Percentiles rank a stretch among this genome's conserved stretches.
Evolutionary conservation across 2,329 filamentous ascomycete species (phyloP).

Genomic region (Pseudocercospora cruenta): DNA sequence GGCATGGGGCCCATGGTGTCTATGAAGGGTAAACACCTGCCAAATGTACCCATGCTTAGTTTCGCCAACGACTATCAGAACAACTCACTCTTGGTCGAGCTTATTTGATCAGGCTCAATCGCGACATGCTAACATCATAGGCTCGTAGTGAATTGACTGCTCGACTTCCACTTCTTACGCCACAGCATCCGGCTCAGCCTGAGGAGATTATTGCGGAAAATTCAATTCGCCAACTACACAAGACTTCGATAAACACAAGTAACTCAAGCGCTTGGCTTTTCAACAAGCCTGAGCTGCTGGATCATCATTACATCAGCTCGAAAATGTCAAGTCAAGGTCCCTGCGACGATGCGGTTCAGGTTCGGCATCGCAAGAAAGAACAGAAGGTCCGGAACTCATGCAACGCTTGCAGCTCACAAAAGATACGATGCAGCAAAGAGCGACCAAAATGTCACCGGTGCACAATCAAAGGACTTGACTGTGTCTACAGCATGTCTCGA

Average conservation of each 20-base stretch:
- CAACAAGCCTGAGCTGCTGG: no score
- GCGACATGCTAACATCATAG: no score
- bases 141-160: no score
- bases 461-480: slow-evolving; percentile 12
- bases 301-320: background rate
- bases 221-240: no score
- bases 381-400: slow-evolving; percentile 10
- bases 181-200: no score
- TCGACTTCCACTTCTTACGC: no score
- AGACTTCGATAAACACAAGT: background rate
- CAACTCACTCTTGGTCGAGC: background rate
- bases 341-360: background rate
- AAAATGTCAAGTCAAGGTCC: background rate
- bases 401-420: slow-evolving; percentile 12
- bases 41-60: background rate
- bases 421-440: slow-evolving; percentile 17
- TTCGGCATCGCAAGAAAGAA: slow-evolving; percentile 1
- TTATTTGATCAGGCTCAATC: background rate
- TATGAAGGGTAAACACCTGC: background rate
- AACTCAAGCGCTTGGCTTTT: background rate
- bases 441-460: slow-evolving; percentile 13
- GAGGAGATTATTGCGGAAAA: no score
- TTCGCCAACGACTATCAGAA: background rate
- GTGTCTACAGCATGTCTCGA: slow-evolving; percentile 16
- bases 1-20: no score